phyloP scores from a whole-genome alignment of 192 early-diverging fungal species.

The Phycomyces blakesleeanus region DNA sequence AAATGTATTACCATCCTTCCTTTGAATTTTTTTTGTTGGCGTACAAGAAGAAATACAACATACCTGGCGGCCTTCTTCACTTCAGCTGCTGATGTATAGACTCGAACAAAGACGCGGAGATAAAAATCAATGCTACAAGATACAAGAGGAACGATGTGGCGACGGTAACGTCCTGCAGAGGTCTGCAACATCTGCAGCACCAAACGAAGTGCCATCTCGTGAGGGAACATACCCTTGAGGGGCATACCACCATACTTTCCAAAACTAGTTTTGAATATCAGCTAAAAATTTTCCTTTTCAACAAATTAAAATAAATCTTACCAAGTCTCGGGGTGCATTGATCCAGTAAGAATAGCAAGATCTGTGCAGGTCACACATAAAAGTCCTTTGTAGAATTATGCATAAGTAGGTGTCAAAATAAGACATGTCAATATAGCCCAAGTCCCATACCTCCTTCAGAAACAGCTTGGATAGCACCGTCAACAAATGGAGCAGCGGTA shows the following conservation, averaged over 20 bases:
- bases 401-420: background rate
- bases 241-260: slow-evolving; percentile 95
- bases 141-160: slow-evolving; percentile 83
- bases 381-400: slow-evolving; percentile 34
- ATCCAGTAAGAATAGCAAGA: slow-evolving; percentile 89
- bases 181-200: slow-evolving; percentile 80
- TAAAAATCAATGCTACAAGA: slow-evolving; percentile 98
- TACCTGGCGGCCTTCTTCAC: slow-evolving; percentile 77
- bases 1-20: too few relatives aligned
- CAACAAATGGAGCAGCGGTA: slow-evolving; percentile 90
- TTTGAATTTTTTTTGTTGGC: too few relatives aligned
- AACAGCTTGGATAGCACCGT: slow-evolving; percentile 90
- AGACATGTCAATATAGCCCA: too few relatives aligned
- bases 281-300: background rate
- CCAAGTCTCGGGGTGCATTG: slow-evolving; percentile 81
- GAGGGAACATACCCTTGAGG: slow-evolving; percentile 82
- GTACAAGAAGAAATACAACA: background rate
- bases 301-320: slow-evolving; percentile 9
- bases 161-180: slow-evolving; percentile 78
- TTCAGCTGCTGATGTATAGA: slow-evolving; percentile 66
- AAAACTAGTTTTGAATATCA: slow-evolving; percentile 49
- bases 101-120: slow-evolving; percentile 91
- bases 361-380: slow-evolving; percentile 98
- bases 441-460: slow-evolving; percentile 67
- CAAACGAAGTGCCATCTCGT: slow-evolving; percentile 93